Percentiles rank a stretch among this genome's conserved stretches.
phyloP scores from a whole-genome alignment of 139 green algal species.

The Eudorina sp. region DNA sequence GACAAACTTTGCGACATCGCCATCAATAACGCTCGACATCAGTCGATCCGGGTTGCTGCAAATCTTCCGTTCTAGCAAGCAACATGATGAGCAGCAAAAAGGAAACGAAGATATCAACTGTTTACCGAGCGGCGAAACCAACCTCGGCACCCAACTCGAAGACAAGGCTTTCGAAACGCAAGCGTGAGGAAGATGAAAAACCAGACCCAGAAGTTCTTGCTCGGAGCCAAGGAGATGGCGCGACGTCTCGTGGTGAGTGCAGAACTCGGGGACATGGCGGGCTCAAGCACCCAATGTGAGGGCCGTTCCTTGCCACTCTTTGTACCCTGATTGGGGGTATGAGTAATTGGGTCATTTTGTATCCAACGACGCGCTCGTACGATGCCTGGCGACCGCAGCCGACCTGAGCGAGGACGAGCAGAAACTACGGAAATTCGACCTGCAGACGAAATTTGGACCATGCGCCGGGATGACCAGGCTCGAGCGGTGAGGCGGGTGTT shows the following conservation, averaged over 20 bases:
- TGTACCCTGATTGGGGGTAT: no score
- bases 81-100: slow-evolving; percentile 38
- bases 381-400: neutral
- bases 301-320: no score
- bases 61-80: no score
- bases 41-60: no score
- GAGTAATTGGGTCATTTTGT: no score
- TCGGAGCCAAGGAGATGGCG: slow-evolving; percentile 3
- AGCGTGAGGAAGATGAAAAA: neutral
- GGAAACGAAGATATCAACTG: neutral
- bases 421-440: slow-evolving; percentile 32
- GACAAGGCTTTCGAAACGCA: neutral
- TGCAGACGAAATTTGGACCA: slow-evolving; percentile 33
- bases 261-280: no score
- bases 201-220: slow-evolving; percentile 17
- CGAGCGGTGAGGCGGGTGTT: slow-evolving; percentile 16
- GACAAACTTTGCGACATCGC: no score
- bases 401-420: slow-evolving; percentile 39
- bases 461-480: slow-evolving; percentile 17
- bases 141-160: neutral
- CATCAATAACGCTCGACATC: no score
- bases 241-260: neutral
- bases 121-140: neutral
- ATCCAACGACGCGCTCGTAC: neutral
- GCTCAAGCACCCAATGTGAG: no score